Percentiles rank a stretch among this genome's conserved stretches.
phyloP scores from a whole-genome alignment of 352 stramenopile genomes.

The Pythium aristosporum region DNA sequence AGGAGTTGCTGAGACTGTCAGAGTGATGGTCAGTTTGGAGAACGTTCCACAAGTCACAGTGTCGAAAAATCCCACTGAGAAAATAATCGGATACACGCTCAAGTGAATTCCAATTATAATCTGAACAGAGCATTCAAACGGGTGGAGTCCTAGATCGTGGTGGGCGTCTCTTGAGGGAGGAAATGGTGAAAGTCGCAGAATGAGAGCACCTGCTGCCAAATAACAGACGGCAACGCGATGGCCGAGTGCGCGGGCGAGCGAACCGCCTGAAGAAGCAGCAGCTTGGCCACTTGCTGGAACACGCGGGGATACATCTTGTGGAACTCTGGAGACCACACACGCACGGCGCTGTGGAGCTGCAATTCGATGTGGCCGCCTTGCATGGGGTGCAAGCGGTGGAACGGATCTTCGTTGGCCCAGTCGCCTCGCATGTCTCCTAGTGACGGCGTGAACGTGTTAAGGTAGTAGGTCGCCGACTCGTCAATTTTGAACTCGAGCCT shows the following conservation, averaged over 20 bases:
- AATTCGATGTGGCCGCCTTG: conserved; percentile 23
- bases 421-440: conserved; percentile 37
- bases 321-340: conserved; percentile 19
- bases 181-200: conserved; percentile 12
- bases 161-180: too few relatives aligned
- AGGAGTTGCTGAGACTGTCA: neutral
- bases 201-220: conserved; percentile 26
- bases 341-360: neutral
- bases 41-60: neutral
- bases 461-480: conserved; percentile 36
- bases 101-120: neutral
- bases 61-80: neutral
- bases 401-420: conserved; percentile 47
- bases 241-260: neutral
- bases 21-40: neutral
- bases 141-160: too few relatives aligned
- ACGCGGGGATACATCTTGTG: conserved; percentile 16
- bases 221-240: conserved; percentile 6
- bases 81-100: neutral
- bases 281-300: conserved; percentile 16
- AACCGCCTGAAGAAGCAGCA: conserved; percentile 20
- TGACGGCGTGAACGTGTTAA: conserved; percentile 46
- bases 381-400: conserved; percentile 12
- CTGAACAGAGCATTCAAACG: too few relatives aligned
- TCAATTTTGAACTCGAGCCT: conserved; percentile 50